These are phyloP conservation scores for Neurospora sp. DNA, from an alignment of 495 filamentous ascomycete species.

Conservation along the genomic window DNA sequence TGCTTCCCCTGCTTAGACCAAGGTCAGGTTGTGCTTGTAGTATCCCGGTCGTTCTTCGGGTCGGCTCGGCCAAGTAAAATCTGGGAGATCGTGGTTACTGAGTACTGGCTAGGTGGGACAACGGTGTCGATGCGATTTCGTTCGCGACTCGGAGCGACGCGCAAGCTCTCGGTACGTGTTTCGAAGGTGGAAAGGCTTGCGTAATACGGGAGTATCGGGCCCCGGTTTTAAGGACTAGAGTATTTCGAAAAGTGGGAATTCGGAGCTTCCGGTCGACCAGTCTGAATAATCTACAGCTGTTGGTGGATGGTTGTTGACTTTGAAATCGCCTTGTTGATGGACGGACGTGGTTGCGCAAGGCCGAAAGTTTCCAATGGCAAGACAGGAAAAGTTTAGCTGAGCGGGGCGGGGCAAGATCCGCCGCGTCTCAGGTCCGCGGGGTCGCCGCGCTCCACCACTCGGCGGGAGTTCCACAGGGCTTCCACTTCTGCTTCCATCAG, in stretches of 20 bases:
- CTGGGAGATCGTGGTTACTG: not conserved
- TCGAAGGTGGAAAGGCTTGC: not conserved
- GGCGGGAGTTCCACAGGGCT: not conserved
- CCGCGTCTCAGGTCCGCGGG: not conserved
- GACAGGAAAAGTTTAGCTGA: not conserved
- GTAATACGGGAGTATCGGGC: not conserved
- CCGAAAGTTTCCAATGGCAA: not conserved
- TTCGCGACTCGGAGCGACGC: not conserved
- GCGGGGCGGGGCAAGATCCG: not conserved
- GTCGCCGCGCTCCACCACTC: not conserved
- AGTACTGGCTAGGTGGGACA: not conserved
- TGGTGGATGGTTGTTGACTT: not conserved
- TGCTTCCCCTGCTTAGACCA: not conserved
- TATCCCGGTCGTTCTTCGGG: not conserved
- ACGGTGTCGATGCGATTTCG: not conserved
- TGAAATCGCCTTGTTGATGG: not conserved
- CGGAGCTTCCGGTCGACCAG: not conserved
- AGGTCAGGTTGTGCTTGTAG: not conserved
- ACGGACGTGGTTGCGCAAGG: not conserved
- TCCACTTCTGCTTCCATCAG: not conserved
- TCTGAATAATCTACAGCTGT: not conserved
- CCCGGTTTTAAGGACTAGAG: not conserved
- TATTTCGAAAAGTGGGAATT: not conserved
- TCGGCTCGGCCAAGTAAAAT: not conserved
- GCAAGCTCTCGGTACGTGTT: not conserved